Conservation (phyloP, 352 stramenopile genomes). For the Pythium biforme region DNA sequence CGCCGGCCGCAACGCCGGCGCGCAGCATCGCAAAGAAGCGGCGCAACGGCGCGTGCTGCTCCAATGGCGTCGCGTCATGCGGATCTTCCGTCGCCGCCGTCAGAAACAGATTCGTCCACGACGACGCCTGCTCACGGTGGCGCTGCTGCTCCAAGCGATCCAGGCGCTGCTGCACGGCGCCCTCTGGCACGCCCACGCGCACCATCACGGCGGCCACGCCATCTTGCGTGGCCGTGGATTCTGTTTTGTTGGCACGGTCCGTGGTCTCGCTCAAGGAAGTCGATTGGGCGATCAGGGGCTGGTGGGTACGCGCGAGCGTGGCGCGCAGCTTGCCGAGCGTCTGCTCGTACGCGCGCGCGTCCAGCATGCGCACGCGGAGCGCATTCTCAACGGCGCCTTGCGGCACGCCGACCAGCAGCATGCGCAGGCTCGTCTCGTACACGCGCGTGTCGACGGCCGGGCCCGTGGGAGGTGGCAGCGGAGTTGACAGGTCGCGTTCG, state of each 20-base stretch:
- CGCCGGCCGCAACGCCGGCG: conserved; percentile 3
- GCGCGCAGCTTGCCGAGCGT: conserved; percentile 18
- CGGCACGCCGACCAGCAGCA: conserved; percentile 22
- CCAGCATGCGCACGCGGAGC: conserved; percentile 2
- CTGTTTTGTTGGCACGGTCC: neutral
- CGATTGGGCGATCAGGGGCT: neutral
- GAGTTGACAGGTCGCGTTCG: neutral
- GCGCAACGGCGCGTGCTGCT: conserved; percentile 5
- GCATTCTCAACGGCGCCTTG: conserved; percentile 12
- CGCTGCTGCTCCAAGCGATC: neutral
- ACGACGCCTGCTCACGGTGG: neutral
- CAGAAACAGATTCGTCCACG: conserved; percentile 14
- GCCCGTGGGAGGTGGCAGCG: neutral
- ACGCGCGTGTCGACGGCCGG: conserved; percentile 11
- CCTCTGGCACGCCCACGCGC: conserved; percentile 11
- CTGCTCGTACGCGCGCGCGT: conserved; percentile 18
- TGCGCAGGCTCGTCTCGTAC: conserved; percentile 21
- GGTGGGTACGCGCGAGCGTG: conserved; percentile 1
- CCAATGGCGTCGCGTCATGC: neutral
- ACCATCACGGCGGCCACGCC: neutral
- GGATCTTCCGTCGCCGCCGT: neutral
- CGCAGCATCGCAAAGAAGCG: conserved; percentile 20
- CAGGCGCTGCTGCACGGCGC: conserved; percentile 7
- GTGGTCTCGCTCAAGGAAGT: neutral
- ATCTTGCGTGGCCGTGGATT: neutral